Base-by-base conservation (phyloP, 1,284 basidiomycete genomes). In the Papiliotrema fonsecae region DNA sequence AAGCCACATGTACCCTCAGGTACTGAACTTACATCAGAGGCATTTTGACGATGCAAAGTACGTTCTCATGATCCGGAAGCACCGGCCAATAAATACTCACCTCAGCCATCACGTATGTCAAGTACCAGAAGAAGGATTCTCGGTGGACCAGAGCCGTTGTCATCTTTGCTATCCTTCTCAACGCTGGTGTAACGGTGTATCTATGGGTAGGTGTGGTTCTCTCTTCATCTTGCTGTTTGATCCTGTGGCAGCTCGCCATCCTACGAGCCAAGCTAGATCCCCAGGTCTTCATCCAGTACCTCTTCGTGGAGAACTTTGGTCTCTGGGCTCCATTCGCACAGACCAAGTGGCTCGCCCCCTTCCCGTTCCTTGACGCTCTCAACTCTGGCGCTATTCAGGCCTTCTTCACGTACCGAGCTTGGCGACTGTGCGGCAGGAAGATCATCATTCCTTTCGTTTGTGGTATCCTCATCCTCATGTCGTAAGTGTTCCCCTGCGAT, bases 301-400 rank as follows among this genome's bases (percentile, higher is more conserved):
- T 58, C 30, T 59, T 61, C 32, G 57, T 63, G 3, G 22, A 53
- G n/a, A 50, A 61, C 45, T 61, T 55, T 38, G 62, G 49, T 27
- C 43, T 39, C 24, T 58, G 47, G 45, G 3, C 28, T 1, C 44
- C 52, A 7, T 58, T 62, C 39, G 34, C 53, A 32, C 50, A 57
- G 35, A 52, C 56, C 25, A 40, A 44, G 45, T 51, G 42, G 14
- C 49, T 57, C 30, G 52, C 56, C 13, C 60, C 56, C 53, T 55
- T 54, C 32, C 58, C 60, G 2, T 45, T 61, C 42, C 38, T 60
- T 21, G 59, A 61, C 44, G 31, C 51, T 7, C 49, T 57, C 31
- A 57, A 53, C 42, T 57, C 55, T 1, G 45, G 32, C 14, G 52
- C 49, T 35, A 37, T 47, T 19, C 49, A 57, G 42, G 34, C 38